Conservation (phyloP, 805 yeast species). For the Yarrowia osloensis region DNA sequence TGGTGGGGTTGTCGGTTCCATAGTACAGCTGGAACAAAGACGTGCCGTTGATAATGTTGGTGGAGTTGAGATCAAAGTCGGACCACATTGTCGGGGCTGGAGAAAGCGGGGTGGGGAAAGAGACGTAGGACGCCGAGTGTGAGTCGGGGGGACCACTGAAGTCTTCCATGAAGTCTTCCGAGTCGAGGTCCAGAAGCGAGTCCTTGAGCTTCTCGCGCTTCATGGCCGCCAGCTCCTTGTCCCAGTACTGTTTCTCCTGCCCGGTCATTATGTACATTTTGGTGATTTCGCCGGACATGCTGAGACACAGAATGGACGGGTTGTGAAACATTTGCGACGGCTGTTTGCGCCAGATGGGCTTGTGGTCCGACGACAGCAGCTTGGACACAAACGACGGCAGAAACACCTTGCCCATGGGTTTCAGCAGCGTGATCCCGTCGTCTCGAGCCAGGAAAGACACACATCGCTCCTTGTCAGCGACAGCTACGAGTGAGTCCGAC, state of each 20-base stretch:
- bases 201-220: not conserved
- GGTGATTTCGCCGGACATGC: conserved; percentile 20
- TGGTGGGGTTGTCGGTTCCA: not conserved
- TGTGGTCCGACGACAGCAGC: not conserved
- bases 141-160: not conserved
- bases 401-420: conserved; percentile 19
- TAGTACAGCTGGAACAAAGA: conserved; percentile 2
- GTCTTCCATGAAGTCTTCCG: conserved; percentile 4
- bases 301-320: conserved; percentile 5
- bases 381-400: conserved; percentile 11
- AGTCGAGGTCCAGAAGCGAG: not conserved
- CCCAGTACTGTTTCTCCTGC: not conserved
- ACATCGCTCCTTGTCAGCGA: conserved; percentile 27
- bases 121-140: not conserved
- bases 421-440: not conserved
- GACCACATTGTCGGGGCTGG: conserved; percentile 3
- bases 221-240: not conserved
- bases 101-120: conserved; percentile 1
- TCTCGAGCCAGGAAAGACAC: not conserved
- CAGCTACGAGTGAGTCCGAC: not conserved
- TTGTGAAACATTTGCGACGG: conserved; percentile 2
- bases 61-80: conserved; percentile 17
- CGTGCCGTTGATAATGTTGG: conserved; percentile 10
- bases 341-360: conserved; percentile 19
- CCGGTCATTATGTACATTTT: conserved; percentile 13